phyloP scores from a whole-genome alignment of 225 moss, liverwort and hornwort species.

The Bryum argenteum region DNA sequence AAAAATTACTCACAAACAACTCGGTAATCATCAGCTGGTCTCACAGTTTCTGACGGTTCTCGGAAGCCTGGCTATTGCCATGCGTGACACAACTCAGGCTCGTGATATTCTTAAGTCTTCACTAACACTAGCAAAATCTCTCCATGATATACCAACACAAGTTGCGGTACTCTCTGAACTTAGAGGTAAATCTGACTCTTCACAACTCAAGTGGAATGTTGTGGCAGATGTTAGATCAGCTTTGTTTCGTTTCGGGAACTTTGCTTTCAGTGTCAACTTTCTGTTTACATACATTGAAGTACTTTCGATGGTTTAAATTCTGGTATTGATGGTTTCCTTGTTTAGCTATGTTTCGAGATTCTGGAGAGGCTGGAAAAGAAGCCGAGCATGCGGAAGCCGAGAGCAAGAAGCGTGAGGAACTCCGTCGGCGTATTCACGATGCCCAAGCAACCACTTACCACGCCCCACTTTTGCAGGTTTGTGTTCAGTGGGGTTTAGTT shows the following conservation, averaged over 20 bases:
- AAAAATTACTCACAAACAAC: conserved; percentile 85
- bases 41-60: conserved; percentile 91
- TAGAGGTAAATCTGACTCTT: conserved; percentile 51
- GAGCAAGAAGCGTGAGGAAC: conserved; percentile 59
- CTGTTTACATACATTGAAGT: background rate
- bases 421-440: conserved; percentile 51
- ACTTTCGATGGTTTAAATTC: conserved; percentile 5
- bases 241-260: conserved; percentile 16
- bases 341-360: conserved; percentile 51
- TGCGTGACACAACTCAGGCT: conserved; percentile 89
- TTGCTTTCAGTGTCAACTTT: conserved; percentile 11
- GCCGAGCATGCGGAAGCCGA: conserved; percentile 65
- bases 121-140: conserved; percentile 92
- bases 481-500: conserved; percentile 21
- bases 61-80: conserved; percentile 75
- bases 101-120: conserved; percentile 92
- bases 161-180: conserved; percentile 82
- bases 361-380: conserved; percentile 64
- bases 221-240: conserved; percentile 10
- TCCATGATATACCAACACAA: conserved; percentile 91
- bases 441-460: conserved; percentile 58
- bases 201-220: conserved; percentile 11
- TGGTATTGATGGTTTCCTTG: conserved; percentile 28
- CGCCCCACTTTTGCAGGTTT: conserved; percentile 57
- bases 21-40: conserved; percentile 92